Conservation (phyloP, 1,284 basidiomycete genomes). For the Filobasidium uniguttulatum region DNA sequence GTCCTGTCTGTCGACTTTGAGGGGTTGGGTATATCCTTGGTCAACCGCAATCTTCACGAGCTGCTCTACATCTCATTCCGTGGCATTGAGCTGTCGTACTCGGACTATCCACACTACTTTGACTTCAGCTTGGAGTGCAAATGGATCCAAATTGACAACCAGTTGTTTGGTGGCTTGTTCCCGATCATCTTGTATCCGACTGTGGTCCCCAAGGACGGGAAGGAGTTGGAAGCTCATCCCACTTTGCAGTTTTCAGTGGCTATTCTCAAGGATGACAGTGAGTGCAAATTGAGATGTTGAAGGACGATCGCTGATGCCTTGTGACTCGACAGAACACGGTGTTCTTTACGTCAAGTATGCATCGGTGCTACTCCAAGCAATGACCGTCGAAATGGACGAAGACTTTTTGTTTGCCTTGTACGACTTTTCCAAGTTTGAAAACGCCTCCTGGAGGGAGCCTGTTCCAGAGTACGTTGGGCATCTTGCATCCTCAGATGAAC, state of each 20-base stretch:
- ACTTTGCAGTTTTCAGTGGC: slow-evolving; percentile 80
- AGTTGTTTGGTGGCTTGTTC: slow-evolving; percentile 89
- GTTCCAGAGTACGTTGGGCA: slow-evolving; percentile 51
- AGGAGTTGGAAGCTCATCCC: slow-evolving; percentile 68
- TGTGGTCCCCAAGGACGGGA: slow-evolving; percentile 68
- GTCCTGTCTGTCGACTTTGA: slow-evolving; percentile 65
- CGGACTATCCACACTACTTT: slow-evolving; percentile 66
- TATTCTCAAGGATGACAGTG: slow-evolving; percentile 85
- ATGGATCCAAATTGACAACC: slow-evolving; percentile 90
- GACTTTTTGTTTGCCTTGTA: slow-evolving; percentile 88
- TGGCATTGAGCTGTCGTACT: slow-evolving; percentile 72
- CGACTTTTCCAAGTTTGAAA: slow-evolving; percentile 82
- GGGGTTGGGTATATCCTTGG: slow-evolving; percentile 82
- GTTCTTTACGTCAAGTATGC: slow-evolving; percentile 96
- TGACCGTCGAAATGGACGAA: slow-evolving; percentile 93
- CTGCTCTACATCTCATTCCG: slow-evolving; percentile 78
- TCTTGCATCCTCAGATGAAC: not conserved
- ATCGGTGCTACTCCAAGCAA: slow-evolving; percentile 80
- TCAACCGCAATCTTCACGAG: slow-evolving; percentile 79
- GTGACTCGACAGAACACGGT: slow-evolving; percentile 57
- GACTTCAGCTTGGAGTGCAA: slow-evolving; percentile 72
- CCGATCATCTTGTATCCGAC: slow-evolving; percentile 94
- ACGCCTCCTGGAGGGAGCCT: slow-evolving; percentile 71
- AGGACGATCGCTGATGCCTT: not conserved
- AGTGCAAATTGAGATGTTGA: slow-evolving; percentile 14